These are phyloP conservation scores for Neurospora discreta DNA, from an alignment of 495 filamentous ascomycete species.

Conservation along the genomic window DNA sequence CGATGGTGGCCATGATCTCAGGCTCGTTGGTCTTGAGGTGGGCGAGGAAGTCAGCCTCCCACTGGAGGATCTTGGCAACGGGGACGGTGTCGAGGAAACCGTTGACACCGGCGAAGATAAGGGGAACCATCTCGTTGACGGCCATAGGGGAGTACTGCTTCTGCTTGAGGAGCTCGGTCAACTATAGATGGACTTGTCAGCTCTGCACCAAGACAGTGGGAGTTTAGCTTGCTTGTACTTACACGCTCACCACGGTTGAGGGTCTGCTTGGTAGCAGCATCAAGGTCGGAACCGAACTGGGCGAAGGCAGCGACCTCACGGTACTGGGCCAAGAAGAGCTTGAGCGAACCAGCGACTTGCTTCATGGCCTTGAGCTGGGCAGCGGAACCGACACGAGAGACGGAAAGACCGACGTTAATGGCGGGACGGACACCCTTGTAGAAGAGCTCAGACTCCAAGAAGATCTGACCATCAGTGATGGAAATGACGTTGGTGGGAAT, in stretches of 20 bases:
- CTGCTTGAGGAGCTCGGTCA: constrained; percentile 97
- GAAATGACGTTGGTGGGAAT: constrained; percentile 99
- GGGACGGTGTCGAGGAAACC: constrained; percentile 82
- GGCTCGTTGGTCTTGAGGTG: constrained; percentile 84
- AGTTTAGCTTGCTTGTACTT: constrained; percentile 22
- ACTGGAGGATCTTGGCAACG: constrained; percentile 73
- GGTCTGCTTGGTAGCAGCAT: constrained; percentile 98
- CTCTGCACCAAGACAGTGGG: not conserved
- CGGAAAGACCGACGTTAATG: constrained; percentile 99
- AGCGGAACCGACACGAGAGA: constrained; percentile 98
- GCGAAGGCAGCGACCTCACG: constrained; percentile 99
- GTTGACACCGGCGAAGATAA: constrained; percentile 99
- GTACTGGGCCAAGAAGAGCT: constrained; percentile 99
- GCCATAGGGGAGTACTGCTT: constrained; percentile 99
- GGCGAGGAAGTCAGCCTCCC: constrained; percentile 88
- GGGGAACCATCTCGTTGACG: constrained; percentile 98
- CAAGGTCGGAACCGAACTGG: constrained; percentile 99
- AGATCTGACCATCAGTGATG: constrained; percentile 99
- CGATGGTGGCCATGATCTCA: constrained; percentile 75
- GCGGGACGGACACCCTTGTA: constrained; percentile 99
- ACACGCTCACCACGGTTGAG: constrained; percentile 97
- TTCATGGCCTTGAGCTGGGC: constrained; percentile 99
- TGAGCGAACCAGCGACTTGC: constrained; percentile 98
- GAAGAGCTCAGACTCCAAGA: constrained; percentile 98
- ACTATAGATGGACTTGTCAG: constrained; percentile 34